Conservation (phyloP, 192 early-diverging fungal genomes). For the Coemansia sp. region DNA sequence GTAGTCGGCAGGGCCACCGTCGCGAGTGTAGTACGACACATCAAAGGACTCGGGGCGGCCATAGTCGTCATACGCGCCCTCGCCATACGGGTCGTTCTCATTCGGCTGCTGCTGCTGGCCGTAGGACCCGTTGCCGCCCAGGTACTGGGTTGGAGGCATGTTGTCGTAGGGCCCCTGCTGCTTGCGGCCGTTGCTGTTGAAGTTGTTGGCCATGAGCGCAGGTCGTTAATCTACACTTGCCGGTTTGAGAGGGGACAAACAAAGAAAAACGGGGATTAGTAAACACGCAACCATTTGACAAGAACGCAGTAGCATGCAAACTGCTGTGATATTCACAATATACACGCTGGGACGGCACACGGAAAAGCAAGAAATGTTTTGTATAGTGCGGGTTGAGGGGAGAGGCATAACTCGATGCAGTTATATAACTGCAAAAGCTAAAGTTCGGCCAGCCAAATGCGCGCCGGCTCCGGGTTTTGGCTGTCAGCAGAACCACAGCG, state of each 20-base stretch:
- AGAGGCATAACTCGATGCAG: neutral
- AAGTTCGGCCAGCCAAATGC: neutral
- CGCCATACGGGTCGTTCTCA: slow-evolving; percentile 52
- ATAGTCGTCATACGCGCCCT: slow-evolving; percentile 43
- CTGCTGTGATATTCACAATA: neutral
- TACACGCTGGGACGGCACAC: neutral
- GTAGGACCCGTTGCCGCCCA: slow-evolving; percentile 34
- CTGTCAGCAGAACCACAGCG: slow-evolving; percentile 6
- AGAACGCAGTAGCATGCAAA: neutral
- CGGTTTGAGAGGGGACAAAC: neutral
- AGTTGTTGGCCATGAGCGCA: slow-evolving; percentile 35
- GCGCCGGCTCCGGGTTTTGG: neutral
- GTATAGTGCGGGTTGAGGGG: neutral
- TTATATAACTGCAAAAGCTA: neutral
- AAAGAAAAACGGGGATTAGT: slow-evolving; percentile 5
- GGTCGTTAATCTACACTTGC: slow-evolving; percentile 2
- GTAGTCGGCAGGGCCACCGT: slow-evolving; percentile 16
- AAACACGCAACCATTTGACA: neutral
- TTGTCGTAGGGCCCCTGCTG: slow-evolving; percentile 43
- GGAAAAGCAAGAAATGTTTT: neutral
- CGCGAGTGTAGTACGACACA: slow-evolving; percentile 56
- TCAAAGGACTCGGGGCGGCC: slow-evolving; percentile 56
- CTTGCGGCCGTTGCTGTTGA: slow-evolving; percentile 20
- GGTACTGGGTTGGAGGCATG: slow-evolving; percentile 52
- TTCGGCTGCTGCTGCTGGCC: slow-evolving; percentile 10